These are phyloP conservation scores for Nasturtium officinale DNA, from an alignment of 345 rosid genomes.

Conservation along the genomic window DNA sequence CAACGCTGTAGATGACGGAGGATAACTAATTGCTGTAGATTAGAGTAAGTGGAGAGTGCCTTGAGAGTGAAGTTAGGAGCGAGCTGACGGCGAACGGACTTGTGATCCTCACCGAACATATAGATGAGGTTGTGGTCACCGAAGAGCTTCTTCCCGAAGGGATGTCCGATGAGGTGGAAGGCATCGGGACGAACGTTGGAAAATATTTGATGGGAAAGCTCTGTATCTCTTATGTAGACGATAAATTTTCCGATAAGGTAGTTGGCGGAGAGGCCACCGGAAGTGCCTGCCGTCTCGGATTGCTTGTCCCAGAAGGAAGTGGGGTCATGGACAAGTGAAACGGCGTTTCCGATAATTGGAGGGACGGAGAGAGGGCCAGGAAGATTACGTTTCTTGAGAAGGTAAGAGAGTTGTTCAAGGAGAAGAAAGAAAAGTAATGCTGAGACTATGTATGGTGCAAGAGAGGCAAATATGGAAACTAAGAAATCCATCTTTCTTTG, in stretches of 20 bases:
- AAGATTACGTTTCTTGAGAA: constrained; percentile 54
- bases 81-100: constrained; percentile 71
- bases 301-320: constrained; percentile 77
- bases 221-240: constrained; percentile 58
- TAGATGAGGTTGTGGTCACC: constrained; percentile 86
- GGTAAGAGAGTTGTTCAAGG: constrained; percentile 63
- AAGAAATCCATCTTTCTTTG: background rate
- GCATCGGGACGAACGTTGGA: constrained; percentile 84
- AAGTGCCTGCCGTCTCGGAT: constrained; percentile 38
- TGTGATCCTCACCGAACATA: constrained; percentile 85
- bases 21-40: constrained; percentile 66
- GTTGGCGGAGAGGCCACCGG: constrained; percentile 74
- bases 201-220: constrained; percentile 73
- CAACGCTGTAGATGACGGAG: constrained; percentile 59
- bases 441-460: constrained; percentile 42
- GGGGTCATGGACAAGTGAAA: constrained; percentile 56
- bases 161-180: constrained; percentile 75
- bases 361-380: constrained; percentile 65
- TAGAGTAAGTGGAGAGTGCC: constrained; percentile 74
- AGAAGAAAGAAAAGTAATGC: constrained; percentile 45
- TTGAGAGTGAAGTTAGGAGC: constrained; percentile 81
- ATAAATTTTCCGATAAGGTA: constrained; percentile 73
- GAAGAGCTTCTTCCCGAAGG: constrained; percentile 82
- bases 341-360: constrained; percentile 72
- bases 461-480: constrained; percentile 9